Conservation (phyloP, 1,139 yeast genomes). For the Blastobotrys arbuscula region DNA sequence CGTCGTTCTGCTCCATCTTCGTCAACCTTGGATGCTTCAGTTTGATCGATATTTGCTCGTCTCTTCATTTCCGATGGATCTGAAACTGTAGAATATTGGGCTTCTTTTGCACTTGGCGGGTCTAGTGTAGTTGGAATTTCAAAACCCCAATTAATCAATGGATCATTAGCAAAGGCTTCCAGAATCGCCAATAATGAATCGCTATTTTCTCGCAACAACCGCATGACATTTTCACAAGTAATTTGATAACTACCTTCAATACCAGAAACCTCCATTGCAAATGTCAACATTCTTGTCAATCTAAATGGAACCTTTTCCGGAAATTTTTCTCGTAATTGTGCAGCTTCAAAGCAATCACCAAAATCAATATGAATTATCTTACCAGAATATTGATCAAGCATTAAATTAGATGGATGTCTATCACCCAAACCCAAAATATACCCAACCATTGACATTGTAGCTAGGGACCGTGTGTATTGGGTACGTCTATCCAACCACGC, state of each 20-base stretch:
- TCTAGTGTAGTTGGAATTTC: conserved; percentile 69
- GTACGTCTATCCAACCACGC: conserved; percentile 98
- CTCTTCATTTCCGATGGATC: conserved; percentile 62
- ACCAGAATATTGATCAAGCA: conserved; percentile 92
- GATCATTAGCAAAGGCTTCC: conserved; percentile 98
- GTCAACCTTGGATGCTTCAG: conserved; percentile 66
- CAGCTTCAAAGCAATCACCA: conserved; percentile 99
- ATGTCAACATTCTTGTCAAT: conserved; percentile 91
- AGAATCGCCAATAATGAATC: conserved; percentile 97
- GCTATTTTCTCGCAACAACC: conserved; percentile 84
- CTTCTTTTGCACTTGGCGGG: neutral
- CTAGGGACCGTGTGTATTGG: conserved; percentile 89
- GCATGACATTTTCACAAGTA: conserved; percentile 96
- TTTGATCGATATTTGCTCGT: conserved; percentile 69
- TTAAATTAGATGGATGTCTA: conserved; percentile 93
- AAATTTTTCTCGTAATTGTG: conserved; percentile 89
- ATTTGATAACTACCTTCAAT: conserved; percentile 96
- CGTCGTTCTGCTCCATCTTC: conserved; percentile 60
- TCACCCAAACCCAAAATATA: conserved; percentile 95
- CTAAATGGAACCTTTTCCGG: conserved; percentile 99
- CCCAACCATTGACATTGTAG: conserved; percentile 99
- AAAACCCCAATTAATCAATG: conserved; percentile 97
- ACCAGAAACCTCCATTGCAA: conserved; percentile 99
- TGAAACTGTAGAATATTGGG: conserved; percentile 9
- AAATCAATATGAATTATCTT: conserved; percentile 96